Evolutionary conservation across 768 basidiomycete species (phyloP), one percentile per base, ranked within the genome.

Genomic region (Pleurotus ostreatus): DNA sequence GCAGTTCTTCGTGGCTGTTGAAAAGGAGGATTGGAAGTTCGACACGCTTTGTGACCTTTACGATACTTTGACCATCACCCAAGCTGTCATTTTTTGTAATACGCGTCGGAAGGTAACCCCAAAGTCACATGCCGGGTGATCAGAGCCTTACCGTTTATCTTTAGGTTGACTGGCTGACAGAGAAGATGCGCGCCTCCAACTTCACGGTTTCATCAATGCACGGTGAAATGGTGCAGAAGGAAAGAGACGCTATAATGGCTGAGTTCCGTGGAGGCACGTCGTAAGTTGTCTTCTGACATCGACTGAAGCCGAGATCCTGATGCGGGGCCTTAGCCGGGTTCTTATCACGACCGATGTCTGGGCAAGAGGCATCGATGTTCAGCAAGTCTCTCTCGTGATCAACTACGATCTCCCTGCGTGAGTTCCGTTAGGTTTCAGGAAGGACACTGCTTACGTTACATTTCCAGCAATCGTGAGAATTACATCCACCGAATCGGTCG

Each of bases 401-500:
- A 97, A 96, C 74, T 96, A 96, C 68, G 94, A 98, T 70, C 81
- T 98, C 53, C 95, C 92, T 55, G 88, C 92, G 88, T 94, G 79
- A 63, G 85, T 77, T 48, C 46, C 60, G 55, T 59, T 47, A 34
- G 48, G 34, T 44, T 20, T 22, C 12, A 45, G 40, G 43, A 55
- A 58, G 60, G 46, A 40, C 11, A 43, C 48, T 56, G 34, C 49
- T 63, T 49, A 53, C 39, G 9, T 16, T 18, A n/a, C 11, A 12
- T 46, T n/a, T 49, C 47, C 39, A 94, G 88, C 62, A 94, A 94
- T 70, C 92, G 92, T 80, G 96, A 98, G 83, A 98, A 99, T 73
- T 99, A 99, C 77, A 98, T 99, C 63, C 97, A 99, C 78, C 92
- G 97, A 68, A 98, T 98, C 69, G 97, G 97, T 72, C 94, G 97